phyloP scores from a whole-genome alignment of 2,329 filamentous ascomycete genomes.

The Phyllosticta citrichinensis region DNA sequence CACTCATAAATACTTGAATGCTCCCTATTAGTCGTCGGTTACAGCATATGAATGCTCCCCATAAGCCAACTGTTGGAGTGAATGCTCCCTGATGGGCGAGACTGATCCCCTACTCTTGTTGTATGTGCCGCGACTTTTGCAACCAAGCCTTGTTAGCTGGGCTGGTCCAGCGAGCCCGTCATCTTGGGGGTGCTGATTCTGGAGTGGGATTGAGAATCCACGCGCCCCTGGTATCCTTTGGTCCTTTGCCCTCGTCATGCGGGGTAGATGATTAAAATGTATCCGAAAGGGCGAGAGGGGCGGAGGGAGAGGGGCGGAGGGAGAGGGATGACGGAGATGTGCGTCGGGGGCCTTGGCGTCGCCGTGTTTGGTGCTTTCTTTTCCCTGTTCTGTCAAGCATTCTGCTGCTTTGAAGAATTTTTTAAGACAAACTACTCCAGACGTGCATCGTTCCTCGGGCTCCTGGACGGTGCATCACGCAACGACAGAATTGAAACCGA shows the following conservation, averaged over 20 bases:
- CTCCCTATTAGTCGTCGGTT: no score
- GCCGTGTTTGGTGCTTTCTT: not conserved
- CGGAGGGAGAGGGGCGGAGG: not conserved
- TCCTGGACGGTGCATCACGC: not conserved
- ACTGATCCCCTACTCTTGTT: no score
- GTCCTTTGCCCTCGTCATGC: not conserved
- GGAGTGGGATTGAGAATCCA: not conserved
- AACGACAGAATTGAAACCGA: not conserved
- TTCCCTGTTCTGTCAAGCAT: not conserved
- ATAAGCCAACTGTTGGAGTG: no score
- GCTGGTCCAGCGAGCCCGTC: not conserved
- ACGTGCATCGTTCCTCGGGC: not conserved
- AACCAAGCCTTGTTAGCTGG: not conserved
- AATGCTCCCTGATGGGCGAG: no score
- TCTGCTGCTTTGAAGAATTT: not conserved
- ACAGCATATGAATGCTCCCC: no score
- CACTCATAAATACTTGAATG: no score
- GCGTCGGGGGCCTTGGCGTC: not conserved
- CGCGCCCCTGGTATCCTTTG: not conserved
- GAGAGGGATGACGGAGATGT: not conserved
- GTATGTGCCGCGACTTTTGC: no score
- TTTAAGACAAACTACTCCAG: not conserved
- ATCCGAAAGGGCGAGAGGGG: not conserved
- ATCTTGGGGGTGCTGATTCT: not conserved
- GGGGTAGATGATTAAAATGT: not conserved